phyloP scores from a whole-genome alignment of 306 rosid species.

The Gillenia trifoliata region DNA sequence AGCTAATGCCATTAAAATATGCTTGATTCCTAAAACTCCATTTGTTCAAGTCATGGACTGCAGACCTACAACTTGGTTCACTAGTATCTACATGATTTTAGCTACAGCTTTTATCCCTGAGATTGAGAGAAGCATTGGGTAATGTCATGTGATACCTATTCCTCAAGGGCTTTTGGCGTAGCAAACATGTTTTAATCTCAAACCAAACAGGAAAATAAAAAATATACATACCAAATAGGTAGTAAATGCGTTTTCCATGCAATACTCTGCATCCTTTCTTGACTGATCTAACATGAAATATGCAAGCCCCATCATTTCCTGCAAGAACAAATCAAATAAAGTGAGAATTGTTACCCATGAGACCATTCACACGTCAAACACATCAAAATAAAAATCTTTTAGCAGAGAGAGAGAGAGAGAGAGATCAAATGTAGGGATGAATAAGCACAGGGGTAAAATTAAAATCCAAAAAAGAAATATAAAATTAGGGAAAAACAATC shows the following conservation, averaged over 20 bases:
- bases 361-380: constrained; percentile 17
- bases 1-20: not conserved
- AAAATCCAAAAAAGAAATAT: not conserved
- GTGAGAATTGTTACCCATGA: constrained; percentile 10
- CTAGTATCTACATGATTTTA: not conserved
- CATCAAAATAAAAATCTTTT: constrained; percentile 7
- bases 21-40: not conserved
- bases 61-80: not conserved
- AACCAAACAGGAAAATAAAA: constrained; percentile 1
- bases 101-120: not conserved
- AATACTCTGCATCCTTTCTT: constrained; percentile 94
- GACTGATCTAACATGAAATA: constrained; percentile 91
- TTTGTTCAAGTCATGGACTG: not conserved
- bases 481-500: not conserved
- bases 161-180: not conserved
- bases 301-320: constrained; percentile 98
- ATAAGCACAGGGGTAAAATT: not conserved
- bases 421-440: not conserved
- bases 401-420: not conserved
- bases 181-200: not conserved
- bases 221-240: constrained; percentile 71
- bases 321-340: constrained; percentile 30
- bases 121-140: not conserved
- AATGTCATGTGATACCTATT: not conserved
- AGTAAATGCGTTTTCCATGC: constrained; percentile 97